Evolutionary conservation across 768 basidiomycete species (phyloP).

Genomic region (Phylloporus arenicola): DNA sequence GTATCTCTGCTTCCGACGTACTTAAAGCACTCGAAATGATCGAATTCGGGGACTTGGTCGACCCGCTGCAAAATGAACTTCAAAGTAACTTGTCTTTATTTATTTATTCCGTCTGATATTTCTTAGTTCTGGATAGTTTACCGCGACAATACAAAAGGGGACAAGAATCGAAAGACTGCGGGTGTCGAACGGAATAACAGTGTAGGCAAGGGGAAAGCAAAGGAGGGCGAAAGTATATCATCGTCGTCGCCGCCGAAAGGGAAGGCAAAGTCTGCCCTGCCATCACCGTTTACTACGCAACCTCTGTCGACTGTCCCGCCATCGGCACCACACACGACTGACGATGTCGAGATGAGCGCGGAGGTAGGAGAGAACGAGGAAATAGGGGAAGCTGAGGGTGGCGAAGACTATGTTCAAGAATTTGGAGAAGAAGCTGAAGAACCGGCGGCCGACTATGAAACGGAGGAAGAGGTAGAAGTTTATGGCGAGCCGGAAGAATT

Average conservation of each 20-base stretch:
- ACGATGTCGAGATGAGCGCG: conserved; percentile 21
- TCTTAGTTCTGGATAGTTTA: conserved; percentile 43
- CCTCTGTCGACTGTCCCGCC: conserved; percentile 25
- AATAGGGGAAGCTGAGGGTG: conserved; percentile 31
- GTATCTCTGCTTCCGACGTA: conserved; percentile 85
- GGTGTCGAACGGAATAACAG: conserved; percentile 21
- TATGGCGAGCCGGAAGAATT: conserved; percentile 43
- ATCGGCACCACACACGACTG: conserved; percentile 23
- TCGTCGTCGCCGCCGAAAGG: conserved; percentile 24
- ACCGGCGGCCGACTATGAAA: conserved; percentile 28
- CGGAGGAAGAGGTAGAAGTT: conserved; percentile 41
- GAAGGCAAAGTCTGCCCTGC: conserved; percentile 28
- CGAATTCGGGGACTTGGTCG: conserved; percentile 68
- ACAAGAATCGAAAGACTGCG: conserved; percentile 41
- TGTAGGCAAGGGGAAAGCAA: conserved; percentile 27
- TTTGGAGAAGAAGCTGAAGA: conserved; percentile 25
- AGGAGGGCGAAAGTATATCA: conserved; percentile 30
- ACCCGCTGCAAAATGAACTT: conserved; percentile 59
- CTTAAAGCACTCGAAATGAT: conserved; percentile 79
- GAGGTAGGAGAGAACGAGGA: conserved; percentile 26
- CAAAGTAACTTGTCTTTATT: conserved; percentile 36
- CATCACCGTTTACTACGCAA: conserved; percentile 27
- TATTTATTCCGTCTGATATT: not conserved
- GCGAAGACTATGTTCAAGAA: conserved; percentile 18
- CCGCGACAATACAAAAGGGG: conserved; percentile 56